Conservation (phyloP, 352 stramenopile species). For the Aphanomyces cochlioides region DNA sequence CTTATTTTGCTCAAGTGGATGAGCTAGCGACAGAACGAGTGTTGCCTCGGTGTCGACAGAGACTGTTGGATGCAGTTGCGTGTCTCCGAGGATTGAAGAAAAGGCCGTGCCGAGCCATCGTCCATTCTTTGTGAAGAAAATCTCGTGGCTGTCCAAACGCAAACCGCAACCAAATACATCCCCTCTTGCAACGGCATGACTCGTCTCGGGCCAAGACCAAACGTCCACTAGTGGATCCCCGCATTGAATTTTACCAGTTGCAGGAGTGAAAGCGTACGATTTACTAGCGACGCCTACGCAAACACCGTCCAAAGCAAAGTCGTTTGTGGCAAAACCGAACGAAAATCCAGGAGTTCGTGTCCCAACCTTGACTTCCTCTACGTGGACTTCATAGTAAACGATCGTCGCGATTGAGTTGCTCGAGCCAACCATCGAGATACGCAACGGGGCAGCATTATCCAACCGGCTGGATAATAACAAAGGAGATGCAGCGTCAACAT, state of each 20-base stretch:
- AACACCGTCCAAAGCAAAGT: slow-evolving; percentile 63
- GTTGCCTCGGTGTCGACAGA: slow-evolving; percentile 72
- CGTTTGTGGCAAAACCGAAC: slow-evolving; percentile 52
- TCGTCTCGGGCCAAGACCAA: slow-evolving; percentile 67
- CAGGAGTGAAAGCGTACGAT: slow-evolving; percentile 68
- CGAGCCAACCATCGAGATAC: neutral
- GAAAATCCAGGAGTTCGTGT: slow-evolving; percentile 43
- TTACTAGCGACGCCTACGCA: slow-evolving; percentile 49
- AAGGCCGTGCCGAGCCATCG: slow-evolving; percentile 74
- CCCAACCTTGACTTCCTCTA: slow-evolving; percentile 56
- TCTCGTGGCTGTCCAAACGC: slow-evolving; percentile 70
- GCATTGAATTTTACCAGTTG: slow-evolving; percentile 64
- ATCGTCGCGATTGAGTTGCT: slow-evolving; percentile 67
- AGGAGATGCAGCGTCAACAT: slow-evolving; percentile 16
- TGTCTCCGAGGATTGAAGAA: slow-evolving; percentile 50
- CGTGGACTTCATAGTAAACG: slow-evolving; percentile 76
- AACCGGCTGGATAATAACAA: slow-evolving; percentile 69
- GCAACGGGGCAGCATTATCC: slow-evolving; percentile 40
- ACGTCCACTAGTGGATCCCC: slow-evolving; percentile 52
- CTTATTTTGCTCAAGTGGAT: slow-evolving; percentile 2
- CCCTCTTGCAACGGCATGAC: slow-evolving; percentile 42
- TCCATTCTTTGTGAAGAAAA: slow-evolving; percentile 86
- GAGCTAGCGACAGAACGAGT: neutral
- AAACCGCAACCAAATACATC: slow-evolving; percentile 79
- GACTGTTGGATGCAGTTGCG: slow-evolving; percentile 66